Conservation (phyloP, 2,329 filamentous ascomycete genomes). For the Podosphaera xanthii region DNA sequence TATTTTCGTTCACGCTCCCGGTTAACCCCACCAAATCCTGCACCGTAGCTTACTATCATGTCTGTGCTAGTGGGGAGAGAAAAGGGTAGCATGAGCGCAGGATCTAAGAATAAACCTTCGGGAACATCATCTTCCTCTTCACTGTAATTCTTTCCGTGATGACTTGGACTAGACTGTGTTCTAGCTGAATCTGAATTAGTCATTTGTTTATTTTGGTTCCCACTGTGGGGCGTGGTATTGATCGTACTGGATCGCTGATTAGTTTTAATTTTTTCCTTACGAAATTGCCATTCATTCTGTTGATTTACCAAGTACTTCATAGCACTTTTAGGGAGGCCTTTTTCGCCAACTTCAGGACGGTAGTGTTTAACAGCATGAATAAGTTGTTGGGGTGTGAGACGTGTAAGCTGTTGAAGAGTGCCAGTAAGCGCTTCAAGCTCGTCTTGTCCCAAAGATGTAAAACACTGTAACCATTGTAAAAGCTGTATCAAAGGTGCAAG, state of each 20-base stretch:
- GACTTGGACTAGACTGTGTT: slow-evolving; percentile 8
- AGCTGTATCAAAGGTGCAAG: slow-evolving; percentile 80
- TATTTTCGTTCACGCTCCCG: slow-evolving; percentile 83
- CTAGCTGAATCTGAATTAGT: slow-evolving; percentile 21
- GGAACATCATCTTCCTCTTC: slow-evolving; percentile 44
- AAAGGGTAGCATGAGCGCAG: slow-evolving; percentile 81
- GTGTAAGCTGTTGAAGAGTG: slow-evolving; percentile 72
- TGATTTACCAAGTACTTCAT: slow-evolving; percentile 67
- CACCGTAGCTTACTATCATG: slow-evolving; percentile 88
- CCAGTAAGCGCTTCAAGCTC: slow-evolving; percentile 73
- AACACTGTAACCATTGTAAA: slow-evolving; percentile 92
- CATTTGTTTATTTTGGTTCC: slow-evolving; percentile 21
- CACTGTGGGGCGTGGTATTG: slow-evolving; percentile 19
- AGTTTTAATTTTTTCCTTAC: slow-evolving; percentile 30
- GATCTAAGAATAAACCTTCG: slow-evolving; percentile 61
- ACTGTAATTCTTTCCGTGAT: background rate
- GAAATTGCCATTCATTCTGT: slow-evolving; percentile 46
- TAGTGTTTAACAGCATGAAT: slow-evolving; percentile 87
- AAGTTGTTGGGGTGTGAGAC: slow-evolving; percentile 66
- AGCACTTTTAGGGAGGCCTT: slow-evolving; percentile 67
- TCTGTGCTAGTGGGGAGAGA: slow-evolving; percentile 88
- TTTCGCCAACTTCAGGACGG: slow-evolving; percentile 84
- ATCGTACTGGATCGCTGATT: slow-evolving; percentile 19
- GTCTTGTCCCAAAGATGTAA: slow-evolving; percentile 69
- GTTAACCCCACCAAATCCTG: slow-evolving; percentile 82